Evolutionary conservation across 2,329 filamentous ascomycete genomes (phyloP).

Genomic region (Cladosporium sp.): DNA sequence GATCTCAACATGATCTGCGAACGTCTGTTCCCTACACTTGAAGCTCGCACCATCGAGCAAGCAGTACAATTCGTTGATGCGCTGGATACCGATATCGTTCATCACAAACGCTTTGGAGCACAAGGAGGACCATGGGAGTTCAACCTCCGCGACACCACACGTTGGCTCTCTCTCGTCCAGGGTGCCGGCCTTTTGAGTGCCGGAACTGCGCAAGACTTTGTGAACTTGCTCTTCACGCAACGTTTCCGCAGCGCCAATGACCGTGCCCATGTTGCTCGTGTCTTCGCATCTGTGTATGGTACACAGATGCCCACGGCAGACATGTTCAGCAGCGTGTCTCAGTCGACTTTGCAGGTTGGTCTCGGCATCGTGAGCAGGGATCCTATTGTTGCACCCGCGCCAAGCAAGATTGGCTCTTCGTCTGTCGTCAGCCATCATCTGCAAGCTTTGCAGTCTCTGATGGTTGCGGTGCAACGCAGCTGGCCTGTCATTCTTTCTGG

Average conservation of each 20-base stretch:
- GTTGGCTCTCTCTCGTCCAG: slow-evolving; percentile 64
- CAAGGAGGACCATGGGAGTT: slow-evolving; percentile 87
- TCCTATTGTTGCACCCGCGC: slow-evolving; percentile 7
- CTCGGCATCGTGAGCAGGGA: slow-evolving; percentile 69
- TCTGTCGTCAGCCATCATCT: slow-evolving; percentile 54
- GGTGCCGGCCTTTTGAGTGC: slow-evolving; percentile 57
- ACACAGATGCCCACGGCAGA: slow-evolving; percentile 46
- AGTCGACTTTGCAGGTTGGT: slow-evolving; percentile 73
- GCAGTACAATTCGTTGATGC: slow-evolving; percentile 78
- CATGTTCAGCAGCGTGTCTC: slow-evolving; percentile 70
- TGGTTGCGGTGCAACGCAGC: slow-evolving; percentile 81
- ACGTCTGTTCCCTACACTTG: slow-evolving; percentile 70
- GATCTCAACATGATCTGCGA: slow-evolving; percentile 82
- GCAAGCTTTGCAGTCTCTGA: slow-evolving; percentile 76
- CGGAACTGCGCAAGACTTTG: slow-evolving; percentile 68
- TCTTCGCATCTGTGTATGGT: slow-evolving; percentile 69
- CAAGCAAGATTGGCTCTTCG: not conserved
- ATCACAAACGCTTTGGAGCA: slow-evolving; percentile 54
- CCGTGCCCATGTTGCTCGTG: slow-evolving; percentile 60
- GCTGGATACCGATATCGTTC: slow-evolving; percentile 71
- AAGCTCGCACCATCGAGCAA: slow-evolving; percentile 59
- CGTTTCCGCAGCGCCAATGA: slow-evolving; percentile 78
- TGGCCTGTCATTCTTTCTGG: slow-evolving; percentile 90
- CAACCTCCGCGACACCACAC: slow-evolving; percentile 84
- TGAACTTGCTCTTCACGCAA: slow-evolving; percentile 80